phyloP scores from a whole-genome alignment of 768 basidiomycete genomes.

The Leccinum variicolor region DNA sequence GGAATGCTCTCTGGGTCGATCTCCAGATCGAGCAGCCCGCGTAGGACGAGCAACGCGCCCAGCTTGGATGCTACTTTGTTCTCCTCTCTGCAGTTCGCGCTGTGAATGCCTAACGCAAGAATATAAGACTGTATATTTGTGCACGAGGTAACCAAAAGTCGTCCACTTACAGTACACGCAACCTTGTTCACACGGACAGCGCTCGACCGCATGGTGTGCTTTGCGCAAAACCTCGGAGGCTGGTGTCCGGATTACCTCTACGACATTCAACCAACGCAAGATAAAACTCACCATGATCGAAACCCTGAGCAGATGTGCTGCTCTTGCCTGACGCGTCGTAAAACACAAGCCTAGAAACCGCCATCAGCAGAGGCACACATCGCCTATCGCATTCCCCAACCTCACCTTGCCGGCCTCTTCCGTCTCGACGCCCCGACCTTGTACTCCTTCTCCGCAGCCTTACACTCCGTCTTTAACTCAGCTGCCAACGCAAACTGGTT shows the following conservation, averaged over 20 bases:
- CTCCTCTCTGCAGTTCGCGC: slow-evolving; percentile 60
- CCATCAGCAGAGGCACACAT: not conserved
- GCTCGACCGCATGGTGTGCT: slow-evolving; percentile 54
- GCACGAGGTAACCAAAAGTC: not conserved
- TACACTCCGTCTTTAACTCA: slow-evolving; percentile 82
- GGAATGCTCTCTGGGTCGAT: slow-evolving; percentile 40
- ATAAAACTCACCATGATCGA: slow-evolving; percentile 64
- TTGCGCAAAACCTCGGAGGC: slow-evolving; percentile 54
- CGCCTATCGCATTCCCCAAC: not conserved
- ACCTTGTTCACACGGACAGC: slow-evolving; percentile 66
- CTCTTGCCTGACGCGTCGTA: slow-evolving; percentile 73
- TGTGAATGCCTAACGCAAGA: slow-evolving; percentile 55
- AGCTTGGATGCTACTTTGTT: slow-evolving; percentile 73
- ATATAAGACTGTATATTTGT: not conserved
- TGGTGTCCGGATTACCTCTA: slow-evolving; percentile 26
- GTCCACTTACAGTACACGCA: slow-evolving; percentile 60
- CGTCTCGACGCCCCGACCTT: slow-evolving; percentile 46
- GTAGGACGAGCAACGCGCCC: slow-evolving; percentile 69
- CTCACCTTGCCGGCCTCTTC: slow-evolving; percentile 57
- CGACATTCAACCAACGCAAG: not conserved
- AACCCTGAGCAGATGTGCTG: slow-evolving; percentile 72
- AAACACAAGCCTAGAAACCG: slow-evolving; percentile 61
- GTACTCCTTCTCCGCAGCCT: slow-evolving; percentile 73
- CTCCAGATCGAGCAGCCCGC: slow-evolving; percentile 50
- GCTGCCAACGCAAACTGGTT: slow-evolving; percentile 68